Base-by-base conservation (phyloP, 2,329 filamentous ascomycete species). In the Claviceps sp. region DNA sequence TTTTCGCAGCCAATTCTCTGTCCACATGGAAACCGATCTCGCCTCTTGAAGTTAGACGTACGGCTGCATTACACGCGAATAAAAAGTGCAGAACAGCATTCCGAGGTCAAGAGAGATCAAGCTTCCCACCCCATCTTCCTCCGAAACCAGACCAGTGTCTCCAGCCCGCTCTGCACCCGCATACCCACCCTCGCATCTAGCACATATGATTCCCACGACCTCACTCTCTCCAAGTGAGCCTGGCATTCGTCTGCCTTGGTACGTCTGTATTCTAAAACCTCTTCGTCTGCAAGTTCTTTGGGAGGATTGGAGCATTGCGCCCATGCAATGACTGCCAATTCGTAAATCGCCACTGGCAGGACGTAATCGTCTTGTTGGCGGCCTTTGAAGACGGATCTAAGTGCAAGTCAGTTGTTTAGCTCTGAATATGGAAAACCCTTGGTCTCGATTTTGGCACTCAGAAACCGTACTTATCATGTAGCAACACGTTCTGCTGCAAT, bases 321-420 rank as follows among this genome's bases (percentile, higher is more conserved):
- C 90, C 91, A 98, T 1, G 84, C 72, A 51, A 87, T 80, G 7
- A 86, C 88, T 0, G 82, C 89, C 72, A 93, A 80, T 68, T 98
- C 93, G 66, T 96, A 96, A 58, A 88, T 76, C 1, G 86, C 89
- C 0, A 83, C 80, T 0, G 91, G 87, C 6, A 78, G 72, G 9
- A 81, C 73, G 71, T 86, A 90, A 60, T 85, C 82, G 54, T 90
- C 85, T 53, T 75, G 81, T 2, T 77, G 72, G 0, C 71, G 60
- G 2, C 82, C 83, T 56, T 78, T 82, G 64, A 82, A 81, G 13
- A 67, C 61, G 1, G 66, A 57, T 47, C 79, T 81, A 45, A 0
- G 8, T n/a, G 9, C 20, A 6, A 26, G 41, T 45, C 30, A 40
- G 48, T 16, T 18, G 9, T 34, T 34, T 4, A 34, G 30, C 30